phyloP scores from a whole-genome alignment of 2,329 filamentous ascomycete genomes.

The Penicillium freii region DNA sequence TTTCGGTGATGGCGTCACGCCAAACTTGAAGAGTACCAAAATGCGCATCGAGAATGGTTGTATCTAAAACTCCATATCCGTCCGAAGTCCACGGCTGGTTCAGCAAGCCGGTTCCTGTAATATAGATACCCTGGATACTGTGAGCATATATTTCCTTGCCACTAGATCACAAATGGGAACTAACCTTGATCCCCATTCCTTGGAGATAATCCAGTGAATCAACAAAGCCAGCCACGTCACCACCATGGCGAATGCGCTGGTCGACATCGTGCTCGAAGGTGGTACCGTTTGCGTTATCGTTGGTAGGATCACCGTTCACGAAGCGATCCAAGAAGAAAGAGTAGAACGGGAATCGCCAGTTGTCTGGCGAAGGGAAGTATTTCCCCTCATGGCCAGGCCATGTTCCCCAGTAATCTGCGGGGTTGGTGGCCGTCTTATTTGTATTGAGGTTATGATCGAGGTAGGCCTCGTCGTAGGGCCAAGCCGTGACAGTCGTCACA shows the following conservation, averaged over 20 bases:
- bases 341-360: constrained; percentile 66
- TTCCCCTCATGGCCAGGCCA: constrained; percentile 47
- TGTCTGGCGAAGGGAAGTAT: constrained; percentile 56
- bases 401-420: constrained; percentile 57
- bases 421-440: constrained; percentile 55
- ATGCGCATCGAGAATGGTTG: constrained; percentile 62
- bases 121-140: constrained; percentile 53
- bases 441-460: constrained; percentile 60
- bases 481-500: constrained; percentile 28
- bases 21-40: constrained; percentile 59
- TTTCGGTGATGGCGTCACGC: constrained; percentile 57
- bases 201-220: constrained; percentile 64
- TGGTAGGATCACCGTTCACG: constrained; percentile 63
- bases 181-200: constrained; percentile 62
- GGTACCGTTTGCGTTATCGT: constrained; percentile 62
- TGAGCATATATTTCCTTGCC: constrained; percentile 5
- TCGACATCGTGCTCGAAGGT: constrained; percentile 59
- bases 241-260: constrained; percentile 62
- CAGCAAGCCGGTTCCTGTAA: constrained; percentile 62
- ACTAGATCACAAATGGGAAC: neutral
- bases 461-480: constrained; percentile 52
- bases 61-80: constrained; percentile 59
- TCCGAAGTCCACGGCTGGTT: constrained; percentile 65
- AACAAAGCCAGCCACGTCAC: constrained; percentile 57
- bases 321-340: constrained; percentile 63